Evolutionary conservation across 495 filamentous ascomycete genomes (phyloP).

Genomic region (Penicillium macrosclerotiorum): DNA sequence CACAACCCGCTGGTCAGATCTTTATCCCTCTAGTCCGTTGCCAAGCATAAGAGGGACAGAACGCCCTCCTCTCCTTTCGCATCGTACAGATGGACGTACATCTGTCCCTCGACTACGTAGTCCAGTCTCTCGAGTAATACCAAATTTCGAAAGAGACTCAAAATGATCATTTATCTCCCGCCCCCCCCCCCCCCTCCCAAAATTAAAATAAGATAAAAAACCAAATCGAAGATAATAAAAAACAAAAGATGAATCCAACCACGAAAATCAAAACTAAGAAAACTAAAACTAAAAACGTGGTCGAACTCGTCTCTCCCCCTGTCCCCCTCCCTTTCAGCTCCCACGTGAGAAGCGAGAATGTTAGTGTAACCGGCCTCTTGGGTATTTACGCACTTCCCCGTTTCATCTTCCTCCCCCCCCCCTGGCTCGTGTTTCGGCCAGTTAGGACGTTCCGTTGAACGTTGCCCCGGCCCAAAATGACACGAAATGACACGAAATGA

Average conservation of each 20-base stretch:
- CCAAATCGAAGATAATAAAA: background rate
- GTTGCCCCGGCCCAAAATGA: conserved; percentile 14
- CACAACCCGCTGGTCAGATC: conserved; percentile 25
- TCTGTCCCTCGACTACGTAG: too few species aligned
- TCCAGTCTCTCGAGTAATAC: too few species aligned
- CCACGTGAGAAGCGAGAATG: conserved; percentile 18
- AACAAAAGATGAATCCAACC: too few species aligned
- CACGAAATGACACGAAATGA: too few species aligned
- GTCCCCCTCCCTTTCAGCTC: conserved; percentile 5
- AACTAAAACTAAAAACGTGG: too few species aligned
- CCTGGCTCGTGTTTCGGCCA: conserved; percentile 12
- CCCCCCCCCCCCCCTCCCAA: too few species aligned
- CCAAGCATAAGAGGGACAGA: conserved; percentile 14
- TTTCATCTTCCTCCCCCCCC: conserved; percentile 9
- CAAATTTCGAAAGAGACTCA: too few species aligned
- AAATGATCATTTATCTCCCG: too few species aligned
- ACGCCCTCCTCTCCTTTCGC: too few species aligned
- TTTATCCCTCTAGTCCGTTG: conserved; percentile 31
- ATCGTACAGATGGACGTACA: too few species aligned
- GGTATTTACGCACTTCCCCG: conserved; percentile 5
- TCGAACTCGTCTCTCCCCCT: background rate
- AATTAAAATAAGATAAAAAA: conserved; percentile 12
- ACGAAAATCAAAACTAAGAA: too few species aligned
- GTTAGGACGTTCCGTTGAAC: conserved; percentile 13
- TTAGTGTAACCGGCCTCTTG: conserved; percentile 20